Conservation (phyloP, 2,329 filamentous ascomycete species). For the Neobulgaria alba region DNA sequence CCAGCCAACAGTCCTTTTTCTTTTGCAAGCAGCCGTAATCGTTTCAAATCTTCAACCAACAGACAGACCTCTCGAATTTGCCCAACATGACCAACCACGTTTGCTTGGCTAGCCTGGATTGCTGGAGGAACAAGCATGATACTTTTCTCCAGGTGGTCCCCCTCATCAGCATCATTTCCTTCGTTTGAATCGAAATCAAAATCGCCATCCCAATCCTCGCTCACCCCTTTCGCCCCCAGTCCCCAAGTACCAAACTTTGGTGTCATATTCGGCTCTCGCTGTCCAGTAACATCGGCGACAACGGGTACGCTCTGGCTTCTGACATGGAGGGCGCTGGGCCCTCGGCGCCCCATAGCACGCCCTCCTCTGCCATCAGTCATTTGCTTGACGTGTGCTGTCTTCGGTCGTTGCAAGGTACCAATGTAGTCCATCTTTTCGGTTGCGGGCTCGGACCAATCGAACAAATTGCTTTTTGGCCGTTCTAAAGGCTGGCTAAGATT, state of each 20-base stretch:
- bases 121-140: slow-evolving; percentile 67
- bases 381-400: slow-evolving; percentile 70
- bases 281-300: slow-evolving; percentile 49
- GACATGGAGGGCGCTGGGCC: slow-evolving; percentile 57
- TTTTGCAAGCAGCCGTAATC: slow-evolving; percentile 61
- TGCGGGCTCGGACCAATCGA: slow-evolving; percentile 67
- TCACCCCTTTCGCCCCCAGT: slow-evolving; percentile 67
- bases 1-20: slow-evolving; percentile 58
- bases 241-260: slow-evolving; percentile 78
- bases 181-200: slow-evolving; percentile 56
- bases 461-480: slow-evolving; percentile 58
- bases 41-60: slow-evolving; percentile 75
- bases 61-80: slow-evolving; percentile 74
- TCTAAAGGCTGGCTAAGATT: slow-evolving; percentile 32
- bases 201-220: slow-evolving; percentile 85
- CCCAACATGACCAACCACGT: slow-evolving; percentile 75
- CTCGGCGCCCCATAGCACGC: slow-evolving; percentile 56
- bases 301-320: slow-evolving; percentile 76
- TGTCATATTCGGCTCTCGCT: slow-evolving; percentile 46
- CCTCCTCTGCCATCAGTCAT: slow-evolving; percentile 63
- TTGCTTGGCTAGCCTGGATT: slow-evolving; percentile 74
- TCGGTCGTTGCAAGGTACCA: slow-evolving; percentile 54
- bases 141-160: slow-evolving; percentile 32
- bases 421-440: slow-evolving; percentile 53
- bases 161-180: slow-evolving; percentile 32